Conservation (phyloP, 768 basidiomycete species). For the Glaciozyma antarctica region DNA sequence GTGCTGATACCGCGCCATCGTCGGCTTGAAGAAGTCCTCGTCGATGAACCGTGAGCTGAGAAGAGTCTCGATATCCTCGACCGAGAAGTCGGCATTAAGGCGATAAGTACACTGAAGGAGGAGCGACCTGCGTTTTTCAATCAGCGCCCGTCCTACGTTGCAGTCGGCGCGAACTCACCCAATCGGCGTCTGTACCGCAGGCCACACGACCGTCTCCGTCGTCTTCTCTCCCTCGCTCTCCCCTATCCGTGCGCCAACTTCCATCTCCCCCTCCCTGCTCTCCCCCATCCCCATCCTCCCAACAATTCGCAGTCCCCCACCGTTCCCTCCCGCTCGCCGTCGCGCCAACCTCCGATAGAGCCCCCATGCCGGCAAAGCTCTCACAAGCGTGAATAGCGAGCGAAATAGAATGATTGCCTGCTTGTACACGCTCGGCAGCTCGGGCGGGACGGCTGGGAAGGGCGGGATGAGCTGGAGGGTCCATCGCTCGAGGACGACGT, state of each 20-base stretch:
- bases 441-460: background rate
- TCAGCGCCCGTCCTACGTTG: background rate
- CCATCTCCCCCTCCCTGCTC: background rate
- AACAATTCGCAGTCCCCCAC: constrained; percentile 7
- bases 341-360: constrained; percentile 15
- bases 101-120: constrained; percentile 29
- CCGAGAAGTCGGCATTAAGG: constrained; percentile 28
- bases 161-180: constrained; percentile 15
- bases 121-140: constrained; percentile 10
- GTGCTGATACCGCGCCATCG: constrained; percentile 15
- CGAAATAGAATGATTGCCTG: constrained; percentile 34
- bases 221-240: background rate
- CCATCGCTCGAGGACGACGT: constrained; percentile 31
- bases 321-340: background rate
- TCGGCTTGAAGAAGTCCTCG: constrained; percentile 36
- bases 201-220: constrained; percentile 18
- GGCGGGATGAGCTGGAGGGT: constrained; percentile 7
- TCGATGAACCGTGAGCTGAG: constrained; percentile 35
- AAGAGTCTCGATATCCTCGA: constrained; percentile 35
- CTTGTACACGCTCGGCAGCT: constrained; percentile 34
- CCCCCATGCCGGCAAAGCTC: constrained; percentile 22
- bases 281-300: constrained; percentile 3
- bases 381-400: constrained; percentile 27
- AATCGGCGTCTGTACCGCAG: constrained; percentile 25
- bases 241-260: background rate